These are phyloP conservation scores for Chlamydomonas schloesseri DNA, from an alignment of 139 green algal species.

Conservation along the genomic window DNA sequence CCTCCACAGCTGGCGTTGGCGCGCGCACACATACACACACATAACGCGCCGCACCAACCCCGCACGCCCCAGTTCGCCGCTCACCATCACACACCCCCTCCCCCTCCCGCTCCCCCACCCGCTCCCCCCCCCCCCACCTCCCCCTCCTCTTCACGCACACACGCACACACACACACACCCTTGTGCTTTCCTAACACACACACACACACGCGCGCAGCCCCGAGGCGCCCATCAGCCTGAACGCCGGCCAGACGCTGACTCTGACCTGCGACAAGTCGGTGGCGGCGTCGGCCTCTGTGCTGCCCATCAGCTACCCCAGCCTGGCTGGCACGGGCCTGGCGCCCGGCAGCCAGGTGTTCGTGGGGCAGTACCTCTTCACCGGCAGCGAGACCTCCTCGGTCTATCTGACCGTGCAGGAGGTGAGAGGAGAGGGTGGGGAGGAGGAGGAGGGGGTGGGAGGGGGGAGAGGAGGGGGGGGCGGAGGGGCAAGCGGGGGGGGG, in stretches of 20 bases:
- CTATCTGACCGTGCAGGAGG: conserved; percentile 76
- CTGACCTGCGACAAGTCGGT: conserved; percentile 71
- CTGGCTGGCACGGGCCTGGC: conserved; percentile 63
- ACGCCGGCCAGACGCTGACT: conserved; percentile 65
- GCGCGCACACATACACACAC: no score
- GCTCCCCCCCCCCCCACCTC: not conserved
- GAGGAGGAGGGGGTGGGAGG: not conserved
- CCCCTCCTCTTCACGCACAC: no score
- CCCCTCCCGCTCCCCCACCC: no score
- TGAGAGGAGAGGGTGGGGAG: conserved; percentile 7
- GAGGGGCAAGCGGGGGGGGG: not conserved
- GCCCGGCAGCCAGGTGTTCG: conserved; percentile 76
- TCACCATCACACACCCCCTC: no score
- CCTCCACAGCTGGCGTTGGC: no score
- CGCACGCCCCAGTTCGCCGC: no score
- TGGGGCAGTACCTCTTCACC: conserved; percentile 76
- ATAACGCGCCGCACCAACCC: no score
- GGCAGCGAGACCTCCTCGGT: conserved; percentile 70
- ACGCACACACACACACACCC: no score
- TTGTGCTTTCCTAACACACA: no score
- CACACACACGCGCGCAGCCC: conserved; percentile 47
- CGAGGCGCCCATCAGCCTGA: conserved; percentile 66
- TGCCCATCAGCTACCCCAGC: conserved; percentile 73
- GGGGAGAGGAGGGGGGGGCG: no score
- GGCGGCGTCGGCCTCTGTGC: conserved; percentile 47